Evolutionary conservation across 2,329 filamentous ascomycete species (phyloP), one percentile per base, ranked within the genome.

Genomic region (Lomentospora prolificans): DNA sequence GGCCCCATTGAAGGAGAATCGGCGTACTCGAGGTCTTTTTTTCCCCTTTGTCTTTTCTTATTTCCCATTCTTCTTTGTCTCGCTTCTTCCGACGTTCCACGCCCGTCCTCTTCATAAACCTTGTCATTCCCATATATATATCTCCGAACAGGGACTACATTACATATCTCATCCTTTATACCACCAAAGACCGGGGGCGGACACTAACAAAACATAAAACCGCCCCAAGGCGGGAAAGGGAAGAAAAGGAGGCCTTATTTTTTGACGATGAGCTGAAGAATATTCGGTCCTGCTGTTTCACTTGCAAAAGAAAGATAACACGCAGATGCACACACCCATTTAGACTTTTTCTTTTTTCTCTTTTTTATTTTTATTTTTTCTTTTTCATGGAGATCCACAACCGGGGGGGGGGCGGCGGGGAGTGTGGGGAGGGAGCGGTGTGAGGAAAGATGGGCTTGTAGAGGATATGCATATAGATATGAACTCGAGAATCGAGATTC

Each of bases 261-360:
- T n/a, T n/a, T n/a, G n/a, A n/a, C n/a, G n/a, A n/a, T n/a, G n/a
- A n/a, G n/a, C n/a, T n/a, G n/a, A n/a, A n/a, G n/a, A n/a, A n/a
- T n/a, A n/a, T n/a, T n/a, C n/a, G n/a, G n/a, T n/a, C n/a, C n/a
- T n/a, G n/a, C n/a, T n/a, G n/a, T n/a, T n/a, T n/a, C n/a, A n/a
- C n/a, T n/a, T n/a, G n/a, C n/a, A n/a, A n/a, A n/a, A n/a, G n/a
- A n/a, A n/a, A n/a, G n/a, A n/a, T n/a, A n/a, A n/a, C n/a, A n/a
- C n/a, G n/a, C n/a, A n/a, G n/a, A n/a, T n/a, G n/a, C n/a, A 31
- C 24, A 14, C 46, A 24, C 33, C 50, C 27, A 14, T 48, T 52
- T 12, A 46, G n/a, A 12, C 55, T 27, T 55, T n/a, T 52, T 22
- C 50, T 28, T 53, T 52, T 55, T 55, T 51, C 50, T 39, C 36